Conservation (phyloP, 2,329 filamentous ascomycete species). For the Venturia aucupariae region DNA sequence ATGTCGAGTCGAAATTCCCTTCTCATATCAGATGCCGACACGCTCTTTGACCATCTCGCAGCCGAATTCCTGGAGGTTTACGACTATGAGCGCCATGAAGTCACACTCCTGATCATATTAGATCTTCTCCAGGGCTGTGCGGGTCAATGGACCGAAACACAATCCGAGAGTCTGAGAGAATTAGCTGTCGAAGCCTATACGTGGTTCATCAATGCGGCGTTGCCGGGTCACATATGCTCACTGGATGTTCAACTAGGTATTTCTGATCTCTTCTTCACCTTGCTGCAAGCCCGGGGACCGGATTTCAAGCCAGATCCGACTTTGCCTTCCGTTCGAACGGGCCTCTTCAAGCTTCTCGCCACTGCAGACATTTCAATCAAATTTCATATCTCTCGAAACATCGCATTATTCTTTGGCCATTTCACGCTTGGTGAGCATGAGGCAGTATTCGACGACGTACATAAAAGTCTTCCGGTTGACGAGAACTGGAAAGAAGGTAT, state of each 20-base stretch:
- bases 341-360: constrained; percentile 63
- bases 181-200: constrained; percentile 67
- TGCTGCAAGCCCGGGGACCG: constrained; percentile 54
- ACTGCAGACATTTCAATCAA: constrained; percentile 62
- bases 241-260: constrained; percentile 58
- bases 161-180: constrained; percentile 51
- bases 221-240: constrained; percentile 63
- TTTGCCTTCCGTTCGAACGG: constrained; percentile 57
- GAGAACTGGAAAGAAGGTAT: constrained; percentile 69
- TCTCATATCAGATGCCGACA: constrained; percentile 28
- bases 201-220: constrained; percentile 60
- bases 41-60: constrained; percentile 39
- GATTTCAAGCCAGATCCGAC: constrained; percentile 54
- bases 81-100: constrained; percentile 64
- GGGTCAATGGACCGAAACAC: constrained; percentile 50
- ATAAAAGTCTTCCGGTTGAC: constrained; percentile 68
- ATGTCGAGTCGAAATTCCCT: constrained; percentile 20
- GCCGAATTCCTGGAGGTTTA: constrained; percentile 43
- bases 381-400: constrained; percentile 58
- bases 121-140: constrained; percentile 58
- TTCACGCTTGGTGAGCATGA: constrained; percentile 81
- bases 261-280: constrained; percentile 56
- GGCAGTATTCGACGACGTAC: constrained; percentile 71
- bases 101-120: constrained; percentile 57
- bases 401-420: constrained; percentile 68